Evolutionary conservation across 1,284 basidiomycete genomes (phyloP), one percentile per base, ranked within the genome.

Genomic region (Tetrapyrgos nigripes): DNA sequence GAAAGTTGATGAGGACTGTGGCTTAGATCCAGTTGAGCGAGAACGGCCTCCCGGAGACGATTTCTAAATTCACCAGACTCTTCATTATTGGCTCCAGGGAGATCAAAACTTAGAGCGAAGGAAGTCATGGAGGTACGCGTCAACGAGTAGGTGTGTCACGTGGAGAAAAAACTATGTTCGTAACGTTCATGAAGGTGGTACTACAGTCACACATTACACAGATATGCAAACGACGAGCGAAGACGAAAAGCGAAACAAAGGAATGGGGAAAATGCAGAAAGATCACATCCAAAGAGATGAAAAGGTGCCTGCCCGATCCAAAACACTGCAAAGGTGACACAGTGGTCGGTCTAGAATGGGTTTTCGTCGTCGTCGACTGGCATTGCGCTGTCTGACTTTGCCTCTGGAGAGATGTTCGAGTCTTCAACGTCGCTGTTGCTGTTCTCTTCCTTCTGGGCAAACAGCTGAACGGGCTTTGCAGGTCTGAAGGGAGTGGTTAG

Each of bases 401-500:
- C 50, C 55, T 66, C 60, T 13, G 56, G 62, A 43, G 57, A 24
- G 11, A 53, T n/a, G 19, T 57, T 58, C 17, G 62, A 47, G 9
- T 65, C 65, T 47, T 58, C 56, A 50, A 77, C 78, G 19, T 78
- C 77, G 47, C 82, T 81, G 45, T 79, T 79, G 52, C 72, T 74
- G 13, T 76, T 71, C 52, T 73, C 70, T 40, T 80, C 78, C 56
- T 73, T 76, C 67, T 79, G 78, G 29, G 80, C 73, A 69, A 91
- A 89, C 8, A 91, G 79, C 53, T 81, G 78, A 3, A 85, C 80
- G 35, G 88, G 86, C 68, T 87, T 88, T 14, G 77, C 71, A 21
- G 80, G 82, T 69, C 88, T 88, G 33, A n/a, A 29, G 35, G 14
- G 29, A 23, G 23, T 23, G 24, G 6, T 55, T n/a, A 59, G 57